Evolutionary conservation across 2,329 filamentous ascomycete species (phyloP), one percentile per base, ranked within the genome.

Genomic region (Colletotrichum acutatum): DNA sequence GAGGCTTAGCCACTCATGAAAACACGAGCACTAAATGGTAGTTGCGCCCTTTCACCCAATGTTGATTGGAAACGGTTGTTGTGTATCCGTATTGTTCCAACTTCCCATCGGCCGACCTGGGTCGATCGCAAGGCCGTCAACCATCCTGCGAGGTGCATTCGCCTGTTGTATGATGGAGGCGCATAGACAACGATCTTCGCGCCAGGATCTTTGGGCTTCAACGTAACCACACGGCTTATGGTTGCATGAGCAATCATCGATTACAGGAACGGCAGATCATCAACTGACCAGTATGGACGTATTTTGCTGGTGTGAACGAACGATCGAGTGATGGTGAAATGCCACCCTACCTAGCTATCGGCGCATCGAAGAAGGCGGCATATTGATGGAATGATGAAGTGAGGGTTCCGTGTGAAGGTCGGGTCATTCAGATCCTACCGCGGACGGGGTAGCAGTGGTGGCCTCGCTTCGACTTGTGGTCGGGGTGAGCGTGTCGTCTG

Each of bases 251-350:
- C 22, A 28, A 37, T 58, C 46, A n/a, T n/a, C 54, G 54, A 32
- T 66, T 60, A 42, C 56, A 71, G 57, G 42, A 19, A 56, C 68
- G 24, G 68, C 68, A 70, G 61, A 70, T 67, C 56, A 37, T 71
- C 68, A 67, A 67, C 24, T 61, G 68, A 66, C 49, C 54, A 32
- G 5, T 57, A 26, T 56, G 30, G 26, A 32, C 52, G 34, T 63
- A 49, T 24, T 56, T 30, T n/a, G 22, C 14, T 52, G 19, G 56
- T 22, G 49, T 67, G 63, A 67, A 32, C 49, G 64, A 66, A 66
- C 60, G 54, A 60, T 66, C 42, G 68, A 66, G 61, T n/a, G 46
- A 54, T 59, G 30, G 19, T 22, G 22, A 22, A 56, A 54, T 66
- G 62, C 16, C 42, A 66, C 54, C 34, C 22, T 37, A 32, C 53